Evolutionary conservation across 768 basidiomycete species (phyloP).

Genomic region (Cyclocybe cylindracea): DNA sequence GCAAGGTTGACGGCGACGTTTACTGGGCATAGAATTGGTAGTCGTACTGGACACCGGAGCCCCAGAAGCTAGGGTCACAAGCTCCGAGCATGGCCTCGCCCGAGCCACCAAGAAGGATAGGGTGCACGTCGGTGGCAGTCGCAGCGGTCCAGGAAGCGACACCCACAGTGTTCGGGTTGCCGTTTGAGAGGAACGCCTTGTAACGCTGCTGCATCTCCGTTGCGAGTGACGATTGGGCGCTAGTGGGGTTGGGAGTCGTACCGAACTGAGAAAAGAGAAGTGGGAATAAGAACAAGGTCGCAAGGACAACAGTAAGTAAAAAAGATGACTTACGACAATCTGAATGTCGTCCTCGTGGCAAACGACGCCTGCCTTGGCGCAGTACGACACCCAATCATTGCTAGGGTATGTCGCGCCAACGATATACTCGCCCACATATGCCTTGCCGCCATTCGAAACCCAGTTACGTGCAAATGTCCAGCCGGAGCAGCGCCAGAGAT

Average conservation of each 20-base stretch:
- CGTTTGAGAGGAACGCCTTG: constrained; percentile 60
- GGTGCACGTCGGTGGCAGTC: constrained; percentile 50
- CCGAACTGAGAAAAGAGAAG: constrained; percentile 40
- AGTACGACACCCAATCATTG: constrained; percentile 58
- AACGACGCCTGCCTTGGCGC: constrained; percentile 55
- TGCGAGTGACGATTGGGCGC: constrained; percentile 58
- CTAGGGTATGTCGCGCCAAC: constrained; percentile 73
- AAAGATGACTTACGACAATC: constrained; percentile 57
- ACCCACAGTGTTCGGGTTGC: constrained; percentile 60
- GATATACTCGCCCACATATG: constrained; percentile 66
- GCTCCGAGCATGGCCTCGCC: constrained; percentile 54
- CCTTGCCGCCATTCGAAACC: constrained; percentile 62
- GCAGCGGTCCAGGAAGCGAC: constrained; percentile 56
- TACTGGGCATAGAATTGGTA: constrained; percentile 63
- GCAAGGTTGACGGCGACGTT: constrained; percentile 1
- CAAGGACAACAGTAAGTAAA: constrained; percentile 1
- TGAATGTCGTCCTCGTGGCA: constrained; percentile 86
- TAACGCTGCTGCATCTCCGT: constrained; percentile 72
- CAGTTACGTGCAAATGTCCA: constrained; percentile 74
- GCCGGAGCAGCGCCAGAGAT: constrained; percentile 66
- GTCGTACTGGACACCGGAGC: constrained; percentile 61
- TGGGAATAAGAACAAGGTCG: neutral
- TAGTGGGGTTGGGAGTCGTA: constrained; percentile 54
- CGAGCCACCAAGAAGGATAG: constrained; percentile 62
- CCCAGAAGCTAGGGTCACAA: constrained; percentile 72